Evolutionary conservation across 148 eudicot genomes (phyloP), one percentile per base, ranked within the genome.

Genomic region (Amaranthus palmeri): DNA sequence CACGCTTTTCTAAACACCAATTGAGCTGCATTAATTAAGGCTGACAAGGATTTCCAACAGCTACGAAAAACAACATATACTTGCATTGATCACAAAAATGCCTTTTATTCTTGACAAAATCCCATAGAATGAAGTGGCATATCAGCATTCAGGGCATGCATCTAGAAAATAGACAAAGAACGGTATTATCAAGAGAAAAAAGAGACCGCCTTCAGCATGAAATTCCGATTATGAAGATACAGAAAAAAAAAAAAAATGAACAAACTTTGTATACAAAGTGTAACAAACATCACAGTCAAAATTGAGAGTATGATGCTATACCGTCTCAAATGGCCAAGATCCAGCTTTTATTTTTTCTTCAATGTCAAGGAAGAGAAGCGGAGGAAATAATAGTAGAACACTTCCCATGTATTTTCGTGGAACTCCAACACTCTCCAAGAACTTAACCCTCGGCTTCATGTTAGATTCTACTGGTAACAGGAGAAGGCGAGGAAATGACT

Each of bases 401-500:
- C 82, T 74, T 72, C 92, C 86, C 68, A 79, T 56, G 61, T 81
- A 47, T 18, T 78, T 83, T 77, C 71, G 76, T 65, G 88, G 83
- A 50, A 91, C 85, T 72, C 92, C 97, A 64, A 79, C 56, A 68
- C 74, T 77, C 81, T 83, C 85, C 45, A 93, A 84, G 77, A 85
- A 93, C 14, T 78, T 72, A 12, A 87, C 75, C 67, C 81, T 44
- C 41, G 84, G 86, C 74, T 79, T 79, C 79, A 89, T 48, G 56
- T 74, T 76, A 7, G 81, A 72, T 65, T 87, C 90, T 60, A 88
- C 52, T 76, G 96, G 82, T 62, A 88, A 76, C 75, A 86, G 72
- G 59, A 93, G 97, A 79, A 93, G 83, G 52, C 85, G 90, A 41
- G 98, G 98, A 82, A 90, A 93, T 69, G 98, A 90, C 75, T 93